A percentile compares a stretch with the other conserved stretches of the same genome.
Conservation (phyloP, 2,329 filamentous ascomycete species). For the Erysiphe pulchra region DNA sequence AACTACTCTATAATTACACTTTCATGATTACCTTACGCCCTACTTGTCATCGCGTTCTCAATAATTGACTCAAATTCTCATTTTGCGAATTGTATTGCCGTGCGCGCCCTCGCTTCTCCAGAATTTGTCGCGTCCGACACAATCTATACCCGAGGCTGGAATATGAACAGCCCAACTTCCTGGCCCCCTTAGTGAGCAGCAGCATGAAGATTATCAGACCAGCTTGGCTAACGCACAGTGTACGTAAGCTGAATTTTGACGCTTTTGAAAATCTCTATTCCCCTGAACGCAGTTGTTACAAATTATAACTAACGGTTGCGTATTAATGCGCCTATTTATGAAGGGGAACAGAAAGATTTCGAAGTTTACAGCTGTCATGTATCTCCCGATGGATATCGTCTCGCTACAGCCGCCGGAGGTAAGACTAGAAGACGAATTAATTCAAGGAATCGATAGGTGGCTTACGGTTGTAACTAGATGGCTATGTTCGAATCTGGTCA, state of each 20-base stretch:
- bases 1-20: no score
- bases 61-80: no score
- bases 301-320: conserved; percentile 5
- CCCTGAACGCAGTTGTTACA: background rate
- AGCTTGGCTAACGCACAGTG: conserved; percentile 82
- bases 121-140: no score
- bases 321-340: conserved; percentile 8
- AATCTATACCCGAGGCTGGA: no score
- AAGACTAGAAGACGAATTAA: conserved; percentile 12
- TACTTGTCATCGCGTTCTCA: no score
- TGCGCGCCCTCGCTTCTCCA: no score
- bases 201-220: conserved; percentile 77
- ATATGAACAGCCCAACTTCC: no score
- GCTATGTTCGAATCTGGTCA: conserved; percentile 93
- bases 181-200: background rate
- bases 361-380: conserved; percentile 98
- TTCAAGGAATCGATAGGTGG: background rate
- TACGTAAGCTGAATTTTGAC: conserved; percentile 16
- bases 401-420: conserved; percentile 88
- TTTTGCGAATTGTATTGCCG: no score
- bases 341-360: conserved; percentile 89
- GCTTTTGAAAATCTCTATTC: background rate
- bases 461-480: conserved; percentile 28
- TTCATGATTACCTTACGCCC: no score
- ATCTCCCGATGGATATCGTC: conserved; percentile 72